These are phyloP conservation scores for Sugiyamaella floridensis DNA, from an alignment of 805 yeast species.

Conservation along the genomic window DNA sequence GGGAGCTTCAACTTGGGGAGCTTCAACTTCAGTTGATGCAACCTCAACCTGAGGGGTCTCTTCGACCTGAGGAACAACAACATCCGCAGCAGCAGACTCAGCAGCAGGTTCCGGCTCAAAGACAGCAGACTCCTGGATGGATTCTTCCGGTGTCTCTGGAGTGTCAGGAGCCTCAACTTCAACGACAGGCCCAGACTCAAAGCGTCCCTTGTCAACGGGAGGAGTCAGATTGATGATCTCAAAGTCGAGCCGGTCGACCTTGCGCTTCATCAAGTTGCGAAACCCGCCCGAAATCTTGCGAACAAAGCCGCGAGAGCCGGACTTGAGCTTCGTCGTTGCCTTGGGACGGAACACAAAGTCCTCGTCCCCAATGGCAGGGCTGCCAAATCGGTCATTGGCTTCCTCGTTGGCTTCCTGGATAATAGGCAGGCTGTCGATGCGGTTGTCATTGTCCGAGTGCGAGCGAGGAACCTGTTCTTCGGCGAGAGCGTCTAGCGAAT, in stretches of 20 bases:
- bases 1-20: not conserved
- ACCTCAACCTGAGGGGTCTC: no score
- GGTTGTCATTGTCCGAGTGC: constrained; percentile 3
- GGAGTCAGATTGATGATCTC: constrained; percentile 8
- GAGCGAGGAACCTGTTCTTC: constrained; percentile 1
- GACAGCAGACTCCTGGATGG: not conserved
- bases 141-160: not conserved
- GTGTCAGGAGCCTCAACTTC: not conserved
- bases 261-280: constrained; percentile 4
- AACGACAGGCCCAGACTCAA: not conserved
- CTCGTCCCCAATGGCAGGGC: not conserved
- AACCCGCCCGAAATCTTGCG: constrained; percentile 14
- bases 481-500: not conserved
- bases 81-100: not conserved
- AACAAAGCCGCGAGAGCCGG: constrained; percentile 5
- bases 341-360: not conserved
- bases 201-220: constrained; percentile 2
- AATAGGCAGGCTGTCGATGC: not conserved
- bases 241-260: constrained; percentile 6
- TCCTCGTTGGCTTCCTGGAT: not conserved
- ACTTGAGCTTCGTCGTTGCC: not conserved
- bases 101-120: not conserved
- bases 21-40: not conserved
- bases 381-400: not conserved
- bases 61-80: no score